phyloP scores from a whole-genome alignment of 1,139 yeast genomes.

The Candida labiduridarum region DNA sequence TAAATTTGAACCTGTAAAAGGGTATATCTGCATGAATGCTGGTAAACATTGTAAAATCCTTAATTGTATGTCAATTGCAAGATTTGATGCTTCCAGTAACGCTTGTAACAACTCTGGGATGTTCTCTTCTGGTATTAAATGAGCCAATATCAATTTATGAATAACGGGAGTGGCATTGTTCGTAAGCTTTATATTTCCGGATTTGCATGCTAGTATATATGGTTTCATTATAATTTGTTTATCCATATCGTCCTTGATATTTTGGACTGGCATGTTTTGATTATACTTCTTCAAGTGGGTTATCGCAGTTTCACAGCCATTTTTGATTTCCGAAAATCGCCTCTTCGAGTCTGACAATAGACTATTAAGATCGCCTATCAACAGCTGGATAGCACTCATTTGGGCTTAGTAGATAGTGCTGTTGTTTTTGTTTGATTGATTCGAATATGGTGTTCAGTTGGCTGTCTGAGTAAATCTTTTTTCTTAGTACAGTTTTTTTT shows the following conservation, averaged over 20 bases:
- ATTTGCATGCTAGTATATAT: slow-evolving; percentile 69
- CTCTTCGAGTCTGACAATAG: slow-evolving; percentile 73
- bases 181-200: slow-evolving; percentile 74
- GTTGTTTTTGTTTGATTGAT: neutral
- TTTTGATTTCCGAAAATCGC: slow-evolving; percentile 64
- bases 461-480: neutral
- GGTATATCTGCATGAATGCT: slow-evolving; percentile 66
- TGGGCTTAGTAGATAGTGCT: neutral
- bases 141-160: slow-evolving; percentile 55
- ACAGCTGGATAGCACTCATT: slow-evolving; percentile 47
- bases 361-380: slow-evolving; percentile 56
- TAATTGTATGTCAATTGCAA: slow-evolving; percentile 81
- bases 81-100: slow-evolving; percentile 69
- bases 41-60: slow-evolving; percentile 88
- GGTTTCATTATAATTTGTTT: slow-evolving; percentile 65
- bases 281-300: slow-evolving; percentile 42
- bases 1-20: slow-evolving; percentile 59
- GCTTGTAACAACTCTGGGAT: slow-evolving; percentile 63
- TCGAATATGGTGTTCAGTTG: too few species aligned
- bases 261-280: slow-evolving; percentile 19
- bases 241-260: slow-evolving; percentile 29
- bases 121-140: slow-evolving; percentile 52
- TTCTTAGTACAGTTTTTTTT: neutral
- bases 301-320: slow-evolving; percentile 65
- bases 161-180: slow-evolving; percentile 72